Conservation (phyloP, 164 flowering plant species). For the Stephania japonica region DNA sequence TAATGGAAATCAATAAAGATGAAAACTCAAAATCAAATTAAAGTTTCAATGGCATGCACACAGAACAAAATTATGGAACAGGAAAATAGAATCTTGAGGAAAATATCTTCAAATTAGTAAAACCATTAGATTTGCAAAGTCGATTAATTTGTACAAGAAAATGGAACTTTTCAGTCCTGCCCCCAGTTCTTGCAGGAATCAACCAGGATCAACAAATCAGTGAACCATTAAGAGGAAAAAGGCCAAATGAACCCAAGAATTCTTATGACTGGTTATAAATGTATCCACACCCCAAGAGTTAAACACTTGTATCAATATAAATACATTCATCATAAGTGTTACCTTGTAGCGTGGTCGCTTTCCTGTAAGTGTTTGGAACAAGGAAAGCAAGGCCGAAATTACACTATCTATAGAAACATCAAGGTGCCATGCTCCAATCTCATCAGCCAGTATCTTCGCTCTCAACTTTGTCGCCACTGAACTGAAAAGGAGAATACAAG, state of each 20-base stretch:
- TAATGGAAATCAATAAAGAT: neutral
- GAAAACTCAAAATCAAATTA: neutral
- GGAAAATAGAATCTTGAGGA: neutral
- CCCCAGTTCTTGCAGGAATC: no score
- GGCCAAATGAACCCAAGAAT: neutral
- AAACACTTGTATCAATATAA: neutral
- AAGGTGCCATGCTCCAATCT: constrained; percentile 98
- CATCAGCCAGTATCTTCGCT: constrained; percentile 79
- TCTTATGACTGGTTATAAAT: neutral
- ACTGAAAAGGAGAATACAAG: constrained; percentile 32
- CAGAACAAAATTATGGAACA: neutral
- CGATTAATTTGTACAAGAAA: no score
- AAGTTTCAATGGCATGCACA: neutral
- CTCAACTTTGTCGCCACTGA: constrained; percentile 68
- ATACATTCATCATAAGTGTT: neutral
- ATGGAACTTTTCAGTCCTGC: no score
- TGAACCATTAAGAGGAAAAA: no score
- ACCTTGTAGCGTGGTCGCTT: constrained; percentile 91
- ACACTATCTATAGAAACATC: constrained; percentile 76
- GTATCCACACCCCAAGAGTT: neutral
- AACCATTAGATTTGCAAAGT: no score
- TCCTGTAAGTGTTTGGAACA: constrained; percentile 85
- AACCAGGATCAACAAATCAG: no score
- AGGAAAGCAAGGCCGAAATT: constrained; percentile 66
- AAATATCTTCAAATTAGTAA: neutral